Conservation (phyloP, 1,284 basidiomycete genomes). For the Sanghuangporus baumii region DNA sequence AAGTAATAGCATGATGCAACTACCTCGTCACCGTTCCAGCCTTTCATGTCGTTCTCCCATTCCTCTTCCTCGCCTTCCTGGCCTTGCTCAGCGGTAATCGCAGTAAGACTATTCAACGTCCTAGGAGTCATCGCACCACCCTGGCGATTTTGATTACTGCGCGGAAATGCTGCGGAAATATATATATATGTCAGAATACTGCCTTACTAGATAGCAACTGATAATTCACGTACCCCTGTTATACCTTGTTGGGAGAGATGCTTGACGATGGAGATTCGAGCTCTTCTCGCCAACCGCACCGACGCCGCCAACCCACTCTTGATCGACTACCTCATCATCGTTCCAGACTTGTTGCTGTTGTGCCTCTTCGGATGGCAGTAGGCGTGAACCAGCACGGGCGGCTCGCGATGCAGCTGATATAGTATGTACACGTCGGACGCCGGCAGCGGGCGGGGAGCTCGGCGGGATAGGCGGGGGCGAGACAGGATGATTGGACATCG, state of each 20-base stretch:
- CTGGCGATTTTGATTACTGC: slow-evolving; percentile 36
- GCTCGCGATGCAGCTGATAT: slow-evolving; percentile 71
- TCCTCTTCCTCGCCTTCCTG: slow-evolving; percentile 82
- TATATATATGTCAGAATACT: slow-evolving; percentile 22
- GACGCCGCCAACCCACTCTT: slow-evolving; percentile 73
- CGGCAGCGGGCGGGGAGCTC: slow-evolving; percentile 25
- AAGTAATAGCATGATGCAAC: slow-evolving; percentile 9
- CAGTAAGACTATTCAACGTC: slow-evolving; percentile 72
- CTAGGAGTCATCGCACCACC: slow-evolving; percentile 61
- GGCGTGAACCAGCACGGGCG: slow-evolving; percentile 55
- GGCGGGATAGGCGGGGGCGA: slow-evolving; percentile 28
- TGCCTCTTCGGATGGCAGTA: slow-evolving; percentile 59
- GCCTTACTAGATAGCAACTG: slow-evolving; percentile 17
- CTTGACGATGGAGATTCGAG: slow-evolving; percentile 66
- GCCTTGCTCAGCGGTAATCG: slow-evolving; percentile 56
- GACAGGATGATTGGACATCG: slow-evolving; percentile 17
- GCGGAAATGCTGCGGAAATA: slow-evolving; percentile 26
- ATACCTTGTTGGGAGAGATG: slow-evolving; percentile 74
- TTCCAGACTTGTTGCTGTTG: slow-evolving; percentile 49
- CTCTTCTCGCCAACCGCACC: slow-evolving; percentile 79
- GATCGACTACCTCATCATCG: slow-evolving; percentile 71
- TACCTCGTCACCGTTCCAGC: slow-evolving; percentile 55
- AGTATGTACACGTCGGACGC: slow-evolving; percentile 73
- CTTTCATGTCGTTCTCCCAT: slow-evolving; percentile 67
- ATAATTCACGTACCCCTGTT: slow-evolving; percentile 53